Conservation (phyloP, 116 monocot genomes). For the Zostera marina region DNA sequence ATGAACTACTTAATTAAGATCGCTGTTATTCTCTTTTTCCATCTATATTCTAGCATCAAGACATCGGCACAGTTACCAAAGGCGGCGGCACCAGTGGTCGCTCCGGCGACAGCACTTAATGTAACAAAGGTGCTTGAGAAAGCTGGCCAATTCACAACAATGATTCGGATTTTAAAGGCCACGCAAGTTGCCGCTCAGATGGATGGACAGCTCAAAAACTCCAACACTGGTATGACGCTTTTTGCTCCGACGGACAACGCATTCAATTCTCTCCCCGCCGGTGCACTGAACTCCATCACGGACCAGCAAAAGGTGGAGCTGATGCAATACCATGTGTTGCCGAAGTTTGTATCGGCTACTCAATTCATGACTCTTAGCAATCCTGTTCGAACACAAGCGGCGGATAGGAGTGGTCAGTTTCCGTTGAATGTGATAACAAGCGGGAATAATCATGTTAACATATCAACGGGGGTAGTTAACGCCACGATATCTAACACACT, state of each 20-base stretch:
- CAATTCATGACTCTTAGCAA: slow-evolving; percentile 86
- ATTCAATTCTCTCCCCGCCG: slow-evolving; percentile 54
- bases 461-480: slow-evolving; percentile 69
- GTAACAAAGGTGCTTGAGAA: slow-evolving; percentile 59
- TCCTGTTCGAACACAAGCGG: slow-evolving; percentile 80
- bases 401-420: slow-evolving; percentile 34
- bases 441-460: slow-evolving; percentile 59
- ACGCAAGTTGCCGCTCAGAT: slow-evolving; percentile 58
- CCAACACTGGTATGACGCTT: slow-evolving; percentile 38
- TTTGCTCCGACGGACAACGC: slow-evolving; percentile 86
- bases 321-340: slow-evolving; percentile 68
- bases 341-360: slow-evolving; percentile 17
- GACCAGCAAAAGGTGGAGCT: slow-evolving; percentile 71
- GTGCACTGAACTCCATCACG: slow-evolving; percentile 72
- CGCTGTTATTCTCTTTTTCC: slow-evolving; percentile 1
- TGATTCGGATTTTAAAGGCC: slow-evolving; percentile 48
- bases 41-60: neutral
- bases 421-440: slow-evolving; percentile 56
- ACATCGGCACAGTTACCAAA: slow-evolving; percentile 8
- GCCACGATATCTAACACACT: slow-evolving; percentile 46
- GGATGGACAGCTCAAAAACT: slow-evolving; percentile 72
- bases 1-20: neutral
- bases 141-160: slow-evolving; percentile 56
- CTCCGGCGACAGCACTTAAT: slow-evolving; percentile 35
- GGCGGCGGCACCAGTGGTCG: slow-evolving; percentile 12